phyloP scores from a whole-genome alignment of 192 early-diverging fungal genomes.

The Chytriomyces sp. region DNA sequence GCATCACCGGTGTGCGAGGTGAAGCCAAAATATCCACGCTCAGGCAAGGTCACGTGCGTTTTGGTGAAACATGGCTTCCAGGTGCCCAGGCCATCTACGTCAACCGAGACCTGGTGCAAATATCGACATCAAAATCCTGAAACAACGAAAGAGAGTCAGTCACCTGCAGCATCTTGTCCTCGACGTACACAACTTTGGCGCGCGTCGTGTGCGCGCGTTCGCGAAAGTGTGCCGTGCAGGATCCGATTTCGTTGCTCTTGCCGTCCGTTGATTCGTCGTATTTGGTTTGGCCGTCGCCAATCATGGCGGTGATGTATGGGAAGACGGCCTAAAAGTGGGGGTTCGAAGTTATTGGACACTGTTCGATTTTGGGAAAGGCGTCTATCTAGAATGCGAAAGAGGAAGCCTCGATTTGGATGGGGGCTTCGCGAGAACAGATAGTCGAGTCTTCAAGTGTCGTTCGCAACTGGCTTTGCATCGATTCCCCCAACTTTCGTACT shows the following conservation, averaged over 20 bases:
- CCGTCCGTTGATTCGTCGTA: slow-evolving; percentile 90
- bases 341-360: too few relatives aligned
- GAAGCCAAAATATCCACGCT: slow-evolving; percentile 83
- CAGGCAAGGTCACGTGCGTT: slow-evolving; percentile 75
- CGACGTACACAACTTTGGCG: slow-evolving; percentile 75
- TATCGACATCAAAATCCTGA: too few relatives aligned
- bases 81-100: slow-evolving; percentile 60
- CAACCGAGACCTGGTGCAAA: slow-evolving; percentile 52
- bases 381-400: too few relatives aligned
- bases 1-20: slow-evolving; percentile 91
- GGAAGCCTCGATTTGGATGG: too few relatives aligned
- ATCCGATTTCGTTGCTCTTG: slow-evolving; percentile 56
- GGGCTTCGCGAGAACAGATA: too few relatives aligned
- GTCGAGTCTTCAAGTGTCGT: too few relatives aligned
- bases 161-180: slow-evolving; percentile 59
- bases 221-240: slow-evolving; percentile 73
- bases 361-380: too few relatives aligned
- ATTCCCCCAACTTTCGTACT: too few relatives aligned
- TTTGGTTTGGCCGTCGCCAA: slow-evolving; percentile 84
- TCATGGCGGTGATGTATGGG: slow-evolving; percentile 90
- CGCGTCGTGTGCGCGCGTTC: slow-evolving; percentile 61
- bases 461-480: too few relatives aligned
- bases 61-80: slow-evolving; percentile 87
- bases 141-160: too few relatives aligned
- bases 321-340: slow-evolving; percentile 76